These are phyloP conservation scores for Eucalyptus virginea DNA, from an alignment of 345 rosid species.

Conservation along the genomic window DNA sequence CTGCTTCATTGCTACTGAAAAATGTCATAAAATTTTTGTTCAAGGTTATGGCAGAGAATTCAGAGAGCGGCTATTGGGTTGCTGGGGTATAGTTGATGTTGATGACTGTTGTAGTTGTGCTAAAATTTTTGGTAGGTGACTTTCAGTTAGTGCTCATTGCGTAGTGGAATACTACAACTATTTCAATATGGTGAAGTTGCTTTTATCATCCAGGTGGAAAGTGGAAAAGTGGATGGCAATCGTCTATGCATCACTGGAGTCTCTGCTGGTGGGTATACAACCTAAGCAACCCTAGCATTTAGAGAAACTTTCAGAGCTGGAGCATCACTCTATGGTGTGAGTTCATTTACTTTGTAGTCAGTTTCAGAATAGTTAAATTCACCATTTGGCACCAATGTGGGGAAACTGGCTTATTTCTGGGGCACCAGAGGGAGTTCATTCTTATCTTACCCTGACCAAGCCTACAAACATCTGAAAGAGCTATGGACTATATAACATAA, in stretches of 20 bases:
- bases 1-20: neutral
- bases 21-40: slow-evolving; percentile 3
- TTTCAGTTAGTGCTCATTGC: neutral
- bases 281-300: slow-evolving; percentile 83
- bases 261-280: slow-evolving; percentile 95
- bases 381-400: neutral
- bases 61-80: slow-evolving; percentile 62
- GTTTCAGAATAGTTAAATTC: neutral
- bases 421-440: neutral
- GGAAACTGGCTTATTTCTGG: neutral
- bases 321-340: slow-evolving; percentile 83
- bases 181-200: neutral
- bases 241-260: slow-evolving; percentile 87
- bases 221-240: slow-evolving; percentile 55
- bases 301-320: slow-evolving; percentile 80
- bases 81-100: slow-evolving; percentile 93
- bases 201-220: slow-evolving; percentile 42
- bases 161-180: neutral
- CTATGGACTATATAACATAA: neutral
- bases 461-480: neutral
- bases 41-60: slow-evolving; percentile 92
- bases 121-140: slow-evolving; percentile 54
- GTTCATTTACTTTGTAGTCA: slow-evolving; percentile 1
- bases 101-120: slow-evolving; percentile 95
- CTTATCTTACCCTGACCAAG: neutral